Evolutionary conservation across 2,329 filamentous ascomycete species (phyloP), one percentile per base, ranked within the genome.

Genomic region (Botryotinia convoluta): DNA sequence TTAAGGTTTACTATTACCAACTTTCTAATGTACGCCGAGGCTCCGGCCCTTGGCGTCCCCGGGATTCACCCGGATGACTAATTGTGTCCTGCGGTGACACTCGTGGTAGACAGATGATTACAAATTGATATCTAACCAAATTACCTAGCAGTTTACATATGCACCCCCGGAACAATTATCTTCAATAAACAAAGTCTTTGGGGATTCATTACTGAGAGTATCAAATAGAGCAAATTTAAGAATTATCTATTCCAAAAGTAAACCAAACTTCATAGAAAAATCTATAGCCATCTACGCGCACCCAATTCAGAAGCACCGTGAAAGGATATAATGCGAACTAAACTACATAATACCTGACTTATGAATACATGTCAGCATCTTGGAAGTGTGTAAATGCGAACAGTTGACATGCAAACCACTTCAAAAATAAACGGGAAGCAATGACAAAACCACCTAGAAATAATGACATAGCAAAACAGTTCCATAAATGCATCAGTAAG

Each of bases 241-340:
- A 44, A 63, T 3, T 7, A 3, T 12, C 2, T 12, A 22, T 45
- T 20, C n/a, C 44, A 1, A 10, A 14, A 32, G 5, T 45, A 32
- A 7, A 45, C 6, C 5, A 6, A 8, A n/a, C 4, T 61, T 26
- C 22, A 26, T 16, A 12, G 2, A 12, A 18, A 14, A 7, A n/a
- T 12, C 8, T 22, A 26, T 1, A n/a, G 22, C 4, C 9, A 26
- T 39, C 4, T 2, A 14, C 1, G 9, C 9, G 18, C 2, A 26
- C 20, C 2, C 4, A 60, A 60, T 7, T 59, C 4, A 3, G 4
- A 59, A 20, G 20, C 5, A 60, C 2, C 14, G 8, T 2, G 20
- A 60, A 35, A 32, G 2, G 12, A 64, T 45, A 45, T 1, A 35
- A 14, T 29, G 12, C 0, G 7, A 45, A 44, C 4, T 22, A 26